Evolutionary conservation across 345 rosid genomes (phyloP), one percentile per base, ranked within the genome.

Genomic region (Gossypium herbaceum): DNA sequence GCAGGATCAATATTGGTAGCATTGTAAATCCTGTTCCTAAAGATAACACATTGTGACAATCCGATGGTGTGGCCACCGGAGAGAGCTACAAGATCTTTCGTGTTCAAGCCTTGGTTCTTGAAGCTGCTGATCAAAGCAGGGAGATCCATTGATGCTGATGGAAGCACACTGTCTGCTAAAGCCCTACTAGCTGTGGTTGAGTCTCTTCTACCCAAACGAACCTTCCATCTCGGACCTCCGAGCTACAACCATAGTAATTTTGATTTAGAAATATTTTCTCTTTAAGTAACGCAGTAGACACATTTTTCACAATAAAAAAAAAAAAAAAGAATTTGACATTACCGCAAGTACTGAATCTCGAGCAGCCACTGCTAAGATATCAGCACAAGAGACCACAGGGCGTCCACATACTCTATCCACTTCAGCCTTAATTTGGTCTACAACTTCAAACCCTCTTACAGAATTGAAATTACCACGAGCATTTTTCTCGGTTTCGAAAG

Each of bases 51-150:
- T 59, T 83, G 76, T 17, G 93, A 85, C 78, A 85, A 80, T 5
- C 89, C 89, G 47, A 89, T 15, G 1, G 89, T 82, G 80, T 86
- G 92, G 29, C 78, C 85, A 1, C 90, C 88, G 0, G 89, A 66
- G 77, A 86, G 81, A 0, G 82, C 85, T 12, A 84, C 89, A 7
- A 88, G 67, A 75, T 86, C 92, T 48, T 44, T 75, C 17, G 62
- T 71, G 71, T 77, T 44, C 4, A 89, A 80, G 1, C 89, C 89
- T 43, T 85, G 86, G 0, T 58, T 82, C 29, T 75, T 73, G 78
- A 86, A 89, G 79, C 20, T 75, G 4, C 10, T 7, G 73, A 80
- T 68, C 4, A 85, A 84, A 12, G 24, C 77, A 1, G 79, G 39
- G 15, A 89, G 85, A 74, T 79, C 75, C 78, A 70, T 19, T 47